Evolutionary conservation across 345 rosid genomes (phyloP).

Genomic region (Gossypium thurberi): DNA sequence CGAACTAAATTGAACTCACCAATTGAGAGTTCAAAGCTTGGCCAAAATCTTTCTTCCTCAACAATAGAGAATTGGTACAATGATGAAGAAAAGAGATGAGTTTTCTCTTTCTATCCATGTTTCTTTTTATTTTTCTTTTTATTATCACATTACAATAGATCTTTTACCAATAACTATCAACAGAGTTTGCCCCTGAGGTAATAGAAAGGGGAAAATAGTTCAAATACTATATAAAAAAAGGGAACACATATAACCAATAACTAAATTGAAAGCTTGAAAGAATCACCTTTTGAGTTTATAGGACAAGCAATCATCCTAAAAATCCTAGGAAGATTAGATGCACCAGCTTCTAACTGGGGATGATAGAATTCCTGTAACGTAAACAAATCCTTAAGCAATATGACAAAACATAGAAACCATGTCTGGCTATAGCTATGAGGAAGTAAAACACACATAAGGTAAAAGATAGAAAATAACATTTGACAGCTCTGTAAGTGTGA

Average conservation of each 20-base stretch:
- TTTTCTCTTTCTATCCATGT: too few relatives aligned
- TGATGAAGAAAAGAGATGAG: too few relatives aligned
- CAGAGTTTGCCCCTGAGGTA: slow-evolving; percentile 37
- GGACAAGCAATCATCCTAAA: slow-evolving; percentile 93
- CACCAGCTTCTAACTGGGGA: slow-evolving; percentile 25
- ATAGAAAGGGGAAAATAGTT: not conserved
- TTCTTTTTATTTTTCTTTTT: too few relatives aligned
- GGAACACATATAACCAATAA: not conserved
- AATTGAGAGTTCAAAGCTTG: too few relatives aligned
- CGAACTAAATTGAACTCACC: too few relatives aligned
- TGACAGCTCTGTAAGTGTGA: too few relatives aligned
- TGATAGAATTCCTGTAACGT: slow-evolving; percentile 75
- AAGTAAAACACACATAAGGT: too few relatives aligned
- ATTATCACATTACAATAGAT: slow-evolving; percentile 15
- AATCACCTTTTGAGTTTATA: slow-evolving; percentile 69
- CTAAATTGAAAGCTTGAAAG: slow-evolving; percentile 6
- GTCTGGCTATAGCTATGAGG: too few relatives aligned
- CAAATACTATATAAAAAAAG: not conserved
- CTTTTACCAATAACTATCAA: slow-evolving; percentile 36
- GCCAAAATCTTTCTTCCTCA: too few relatives aligned
- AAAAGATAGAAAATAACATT: too few relatives aligned
- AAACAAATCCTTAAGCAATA: not conserved
- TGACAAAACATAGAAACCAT: too few relatives aligned
- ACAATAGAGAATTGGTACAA: too few relatives aligned
- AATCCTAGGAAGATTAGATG: slow-evolving; percentile 53